Evolutionary conservation across 768 basidiomycete species (phyloP).

Genomic region (Cytidiella melzeri): DNA sequence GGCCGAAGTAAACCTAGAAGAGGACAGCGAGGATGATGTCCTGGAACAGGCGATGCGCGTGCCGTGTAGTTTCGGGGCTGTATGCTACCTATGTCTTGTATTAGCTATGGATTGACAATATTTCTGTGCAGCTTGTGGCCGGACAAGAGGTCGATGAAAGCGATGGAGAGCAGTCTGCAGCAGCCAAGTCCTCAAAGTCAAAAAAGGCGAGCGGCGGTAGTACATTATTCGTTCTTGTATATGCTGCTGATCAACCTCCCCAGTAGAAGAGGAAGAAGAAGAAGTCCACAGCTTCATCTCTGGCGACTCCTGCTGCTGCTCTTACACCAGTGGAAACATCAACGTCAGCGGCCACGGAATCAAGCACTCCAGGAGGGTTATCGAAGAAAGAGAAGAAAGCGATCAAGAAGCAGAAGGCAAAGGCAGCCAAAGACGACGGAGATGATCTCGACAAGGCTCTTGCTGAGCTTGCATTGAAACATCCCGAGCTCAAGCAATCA

Average conservation of each 20-base stretch:
- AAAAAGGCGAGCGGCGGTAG: conserved; percentile 24
- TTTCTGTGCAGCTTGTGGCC: not conserved
- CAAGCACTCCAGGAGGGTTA: conserved; percentile 7
- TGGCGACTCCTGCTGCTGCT: conserved; percentile 6
- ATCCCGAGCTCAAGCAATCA: conserved; percentile 42
- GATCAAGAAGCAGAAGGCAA: conserved; percentile 59
- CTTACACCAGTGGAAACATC: conserved; percentile 1
- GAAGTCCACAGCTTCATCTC: conserved; percentile 14
- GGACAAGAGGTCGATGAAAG: conserved; percentile 1
- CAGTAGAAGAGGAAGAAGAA: conserved; percentile 25
- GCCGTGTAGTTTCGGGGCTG: conserved; percentile 19
- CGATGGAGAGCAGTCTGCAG: conserved; percentile 4
- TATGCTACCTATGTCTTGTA: conserved; percentile 2
- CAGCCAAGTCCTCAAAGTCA: conserved; percentile 15
- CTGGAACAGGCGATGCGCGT: conserved; percentile 25
- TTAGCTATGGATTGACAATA: not conserved
- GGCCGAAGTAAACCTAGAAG: conserved; percentile 1
- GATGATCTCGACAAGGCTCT: conserved; percentile 85
- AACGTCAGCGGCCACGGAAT: conserved; percentile 2
- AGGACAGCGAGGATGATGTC: conserved; percentile 13
- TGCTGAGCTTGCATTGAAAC: conserved; percentile 80
- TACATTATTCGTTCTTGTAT: not conserved
- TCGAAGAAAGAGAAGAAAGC: conserved; percentile 47
- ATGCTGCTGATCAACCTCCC: not conserved
- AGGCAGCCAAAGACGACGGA: conserved; percentile 46